Base-by-base conservation (phyloP, 1,139 yeast genomes). In the Yamadazyma membranifaciens region DNA sequence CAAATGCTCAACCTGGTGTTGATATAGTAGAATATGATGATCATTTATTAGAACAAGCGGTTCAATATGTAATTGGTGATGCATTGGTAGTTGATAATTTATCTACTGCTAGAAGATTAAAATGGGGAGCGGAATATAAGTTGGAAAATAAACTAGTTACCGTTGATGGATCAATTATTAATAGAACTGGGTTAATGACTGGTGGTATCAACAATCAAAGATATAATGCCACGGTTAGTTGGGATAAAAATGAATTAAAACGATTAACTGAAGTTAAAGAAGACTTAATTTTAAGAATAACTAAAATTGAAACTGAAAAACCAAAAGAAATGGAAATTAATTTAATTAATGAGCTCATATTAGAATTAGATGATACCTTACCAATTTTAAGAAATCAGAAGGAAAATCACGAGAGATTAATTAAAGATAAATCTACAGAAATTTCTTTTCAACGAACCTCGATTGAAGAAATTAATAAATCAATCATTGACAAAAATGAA, bases 171-270 rank as follows among this genome's bases (percentile, higher is more conserved):
- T 79, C 95, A 0, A 70, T 89, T 27, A 86, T 92, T 41, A 92
- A 88, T 56, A 81, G 79, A 53, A 83, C 92, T 9, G 96, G 96
- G 7, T 69, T 89, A 36, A 87, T 92, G 95, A 86, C 98, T 11
- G 98, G 97, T 62, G 98, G 98, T 49, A 62, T 63, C 54, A 55
- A 67, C 67, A 33, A 67, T 51, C 51, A 73, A 61, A 64, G 63
- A 33, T 55, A 62, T 3, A 52, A 57, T 12, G 56, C 62, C 0
- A 45, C 54, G 3, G 31, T 60, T 44, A 74, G 78, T 49, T 88
- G 96, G 96, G 89, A 83, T 55, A 87, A 84, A 53, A 75, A 78
- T 40, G 89, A 85, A 50, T 78, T 81, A 52, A 77, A 77, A 40
- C 67, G 73, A 24, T 67, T 89, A 48, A 73, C 67, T 41, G 73